Evolutionary conservation across 345 rosid species (phyloP), one percentile per base, ranked within the genome.

Genomic region (Murraya koenigii): DNA sequence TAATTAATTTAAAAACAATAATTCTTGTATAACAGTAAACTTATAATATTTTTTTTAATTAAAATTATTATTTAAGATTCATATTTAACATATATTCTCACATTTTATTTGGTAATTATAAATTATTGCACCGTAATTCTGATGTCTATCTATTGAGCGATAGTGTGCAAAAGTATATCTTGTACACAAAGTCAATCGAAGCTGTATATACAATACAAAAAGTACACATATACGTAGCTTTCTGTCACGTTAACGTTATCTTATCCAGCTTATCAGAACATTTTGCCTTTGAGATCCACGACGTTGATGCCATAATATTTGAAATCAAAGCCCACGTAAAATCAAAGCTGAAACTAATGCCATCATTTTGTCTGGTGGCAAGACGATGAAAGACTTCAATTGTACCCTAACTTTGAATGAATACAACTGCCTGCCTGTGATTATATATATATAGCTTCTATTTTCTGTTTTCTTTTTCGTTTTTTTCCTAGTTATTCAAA

Each of bases 11-110:
- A 41, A 10, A 41, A n/a, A n/a, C n/a, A n/a, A n/a, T n/a, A n/a
- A n/a, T n/a, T n/a, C n/a, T n/a, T n/a, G 0, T 3, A 0, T 41
- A 10, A 41, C 3, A 3, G 0, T 2, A 41, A 41, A 2, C 2
- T 41, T 41, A 0, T 39, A 39, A 11, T 41, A 11, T 41, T 2
- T 10, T 41, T 41, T n/a, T n/a, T n/a, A n/a, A 3, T 41, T 0
- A 39, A 39, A 39, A 41, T 41, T 2, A 11, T 11, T 11, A 10
- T 41, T 0, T 41, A 41, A 41, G 11, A 10, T 41, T 41, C 11
- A 41, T 41, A 11, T 3, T 41, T 41, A 1, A 2, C 0, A 0
- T 41, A 11, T 41, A 41, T 41, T 41, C 4, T 41, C 49, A 11
- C 8, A 5, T 44, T 11, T 13, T 44, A 44, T 44, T 13, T 44